Evolutionary conservation across 768 basidiomycete genomes (phyloP), one percentile per base, ranked within the genome.

Genomic region (Omphalotus guepiniiformis): DNA sequence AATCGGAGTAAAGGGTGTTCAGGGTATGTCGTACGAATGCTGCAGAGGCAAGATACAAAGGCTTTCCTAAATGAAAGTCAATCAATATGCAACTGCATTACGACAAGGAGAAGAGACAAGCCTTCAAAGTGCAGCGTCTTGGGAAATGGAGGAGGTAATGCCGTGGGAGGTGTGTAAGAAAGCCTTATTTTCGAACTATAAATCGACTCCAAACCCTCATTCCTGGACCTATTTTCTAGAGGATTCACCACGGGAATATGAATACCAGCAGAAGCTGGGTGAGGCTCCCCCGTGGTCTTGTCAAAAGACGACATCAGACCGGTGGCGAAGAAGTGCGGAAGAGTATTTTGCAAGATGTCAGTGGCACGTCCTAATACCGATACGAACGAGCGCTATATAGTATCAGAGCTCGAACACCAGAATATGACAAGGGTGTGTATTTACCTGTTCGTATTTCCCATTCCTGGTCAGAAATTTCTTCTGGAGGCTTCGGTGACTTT

Each of bases 361-460:
- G 38, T 46, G 12, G 34, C 38, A 7, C 44, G 44, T 18, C 44
- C 44, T 46, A 22, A 22, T 18, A 11, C 39, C n/a, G n/a, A 6
- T n/a, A 37, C 21, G n/a, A 19, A n/a, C 37, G 30, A 4, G 16
- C 9, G 23, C 16, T 15, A 22, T 7, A 44, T 34, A 6, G 7
- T 15, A 29, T 11, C 16, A 13, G 9, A 41, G 2, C 23, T 41
- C 8, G 15, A 18, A 1, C 39, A 25, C 18, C 23, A 16, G 11
- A 19, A 8, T 19, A 27, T 19, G 6, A n/a, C 8, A 42, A 32
- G 11, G 8, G n/a, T n/a, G 16, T 34, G 22, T 7, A 9, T 18
- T 15, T 28, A 37, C 44, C 44, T 46, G 44, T 46, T 11, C 44
- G 13, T 46, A 46, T 27, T 23, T 46, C 44, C 44, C 44, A 46